Percentiles rank a stretch among this genome's conserved stretches.
These are phyloP conservation scores for Myotisia sp. DNA, from an alignment of 2,329 filamentous ascomycete genomes.

Conservation along the genomic window DNA sequence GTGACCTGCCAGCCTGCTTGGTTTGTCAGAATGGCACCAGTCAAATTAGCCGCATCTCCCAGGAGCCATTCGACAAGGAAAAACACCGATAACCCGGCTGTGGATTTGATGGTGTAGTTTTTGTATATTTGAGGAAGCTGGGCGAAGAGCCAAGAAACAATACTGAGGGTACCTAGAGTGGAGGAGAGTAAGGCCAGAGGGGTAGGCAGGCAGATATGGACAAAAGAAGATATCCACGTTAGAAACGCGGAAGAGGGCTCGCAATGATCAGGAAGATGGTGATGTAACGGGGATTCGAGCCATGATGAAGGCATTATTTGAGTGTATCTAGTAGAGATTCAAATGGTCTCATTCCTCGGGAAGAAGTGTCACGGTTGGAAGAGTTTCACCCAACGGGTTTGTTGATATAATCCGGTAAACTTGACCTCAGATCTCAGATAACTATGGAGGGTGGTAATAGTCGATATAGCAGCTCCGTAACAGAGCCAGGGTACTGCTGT, in stretches of 20 bases:
- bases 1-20: conserved; percentile 55
- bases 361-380: too few relatives aligned
- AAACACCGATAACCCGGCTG: conserved; percentile 49
- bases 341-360: too few relatives aligned
- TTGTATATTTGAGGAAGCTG: conserved; percentile 57
- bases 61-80: conserved; percentile 54
- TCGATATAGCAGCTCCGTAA: too few relatives aligned
- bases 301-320: conserved; percentile 20
- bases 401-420: too few relatives aligned
- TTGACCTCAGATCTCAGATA: too few relatives aligned
- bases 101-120: conserved; percentile 50
- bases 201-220: conserved; percentile 51
- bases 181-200: conserved; percentile 49
- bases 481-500: too few relatives aligned
- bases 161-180: conserved; percentile 46
- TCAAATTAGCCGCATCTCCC: conserved; percentile 48
- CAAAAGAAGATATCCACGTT: conserved; percentile 41
- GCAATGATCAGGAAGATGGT: conserved; percentile 42
- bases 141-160: conserved; percentile 54
- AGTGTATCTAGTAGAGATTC: background rate
- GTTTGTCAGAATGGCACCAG: conserved; percentile 48
- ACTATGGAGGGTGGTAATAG: too few relatives aligned
- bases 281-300: conserved; percentile 16
- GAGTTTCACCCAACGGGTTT: too few relatives aligned
- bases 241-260: conserved; percentile 46